These are phyloP conservation scores for Sporopachydermia lactativora DNA, from an alignment of 805 yeast genomes.

Conservation along the genomic window DNA sequence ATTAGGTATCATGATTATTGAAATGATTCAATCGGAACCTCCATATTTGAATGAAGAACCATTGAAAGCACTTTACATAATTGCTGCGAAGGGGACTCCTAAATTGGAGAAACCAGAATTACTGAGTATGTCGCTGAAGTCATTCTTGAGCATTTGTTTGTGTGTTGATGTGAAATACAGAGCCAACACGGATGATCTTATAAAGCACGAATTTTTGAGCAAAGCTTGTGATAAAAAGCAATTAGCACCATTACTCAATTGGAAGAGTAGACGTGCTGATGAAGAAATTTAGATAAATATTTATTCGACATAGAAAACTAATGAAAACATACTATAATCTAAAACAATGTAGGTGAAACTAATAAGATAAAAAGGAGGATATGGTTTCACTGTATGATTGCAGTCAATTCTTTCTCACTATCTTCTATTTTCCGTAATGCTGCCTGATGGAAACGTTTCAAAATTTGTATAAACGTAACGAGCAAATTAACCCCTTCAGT, in stretches of 20 bases:
- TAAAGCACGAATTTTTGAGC: constrained; percentile 41
- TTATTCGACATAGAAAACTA: too few relatives aligned
- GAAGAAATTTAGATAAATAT: too few relatives aligned
- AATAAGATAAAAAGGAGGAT: too few relatives aligned
- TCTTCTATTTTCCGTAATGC: not conserved
- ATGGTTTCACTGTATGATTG: too few relatives aligned
- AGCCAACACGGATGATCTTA: constrained; percentile 61
- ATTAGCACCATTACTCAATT: not conserved
- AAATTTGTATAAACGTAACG: not conserved
- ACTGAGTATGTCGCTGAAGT: constrained; percentile 47
- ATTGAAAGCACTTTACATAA: constrained; percentile 79
- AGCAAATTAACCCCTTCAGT: constrained; percentile 1
- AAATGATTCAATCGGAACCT: constrained; percentile 98
- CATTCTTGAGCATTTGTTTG: constrained; percentile 63
- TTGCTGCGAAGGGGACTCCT: constrained; percentile 96
- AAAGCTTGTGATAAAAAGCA: constrained; percentile 8
- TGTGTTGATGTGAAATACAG: constrained; percentile 75
- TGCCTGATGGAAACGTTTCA: not conserved
- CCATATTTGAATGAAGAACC: constrained; percentile 97
- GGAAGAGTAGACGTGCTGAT: not conserved
- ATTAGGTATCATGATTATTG: constrained; percentile 93
- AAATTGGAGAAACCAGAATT: constrained; percentile 79
- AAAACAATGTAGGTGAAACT: too few relatives aligned
- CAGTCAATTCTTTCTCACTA: too few relatives aligned
- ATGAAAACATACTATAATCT: too few relatives aligned